A percentile compares a stretch with the other conserved stretches of the same genome.
These are phyloP conservation scores for Cystobasidium tubakii DNA, from an alignment of 768 basidiomycete genomes.

Conservation along the genomic window DNA sequence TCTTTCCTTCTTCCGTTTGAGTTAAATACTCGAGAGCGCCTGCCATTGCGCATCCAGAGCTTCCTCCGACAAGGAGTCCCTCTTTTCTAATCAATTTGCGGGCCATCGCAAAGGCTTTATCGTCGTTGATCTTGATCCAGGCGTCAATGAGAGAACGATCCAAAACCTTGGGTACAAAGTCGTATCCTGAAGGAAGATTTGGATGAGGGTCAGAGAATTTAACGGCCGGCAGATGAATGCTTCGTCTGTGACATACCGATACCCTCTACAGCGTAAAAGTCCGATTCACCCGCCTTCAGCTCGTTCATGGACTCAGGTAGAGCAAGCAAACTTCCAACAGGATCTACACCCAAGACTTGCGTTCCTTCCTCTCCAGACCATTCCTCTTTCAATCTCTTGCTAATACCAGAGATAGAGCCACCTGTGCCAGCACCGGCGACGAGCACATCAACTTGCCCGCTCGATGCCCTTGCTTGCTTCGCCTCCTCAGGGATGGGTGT, in stretches of 20 bases:
- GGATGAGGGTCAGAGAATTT: too few species aligned
- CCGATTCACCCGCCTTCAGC: slow-evolving; percentile 52
- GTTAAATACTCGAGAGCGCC: slow-evolving; percentile 73
- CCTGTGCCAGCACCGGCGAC: slow-evolving; percentile 89
- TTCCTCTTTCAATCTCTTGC: slow-evolving; percentile 73
- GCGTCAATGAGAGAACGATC: slow-evolving; percentile 63
- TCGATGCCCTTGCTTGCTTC: slow-evolving; percentile 53
- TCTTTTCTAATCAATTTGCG: slow-evolving; percentile 71
- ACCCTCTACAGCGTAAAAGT: slow-evolving; percentile 78
- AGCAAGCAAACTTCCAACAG: slow-evolving; percentile 87
- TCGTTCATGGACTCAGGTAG: slow-evolving; percentile 62
- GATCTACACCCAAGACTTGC: slow-evolving; percentile 76
- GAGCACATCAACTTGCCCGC: slow-evolving; percentile 70
- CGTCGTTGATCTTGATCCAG: slow-evolving; percentile 74
- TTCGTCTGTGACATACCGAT: slow-evolving; percentile 58
- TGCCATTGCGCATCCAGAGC: slow-evolving; percentile 76
- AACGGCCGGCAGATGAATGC: too few species aligned
- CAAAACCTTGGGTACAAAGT: slow-evolving; percentile 67
- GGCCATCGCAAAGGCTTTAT: slow-evolving; percentile 71
- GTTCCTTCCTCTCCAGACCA: slow-evolving; percentile 59
- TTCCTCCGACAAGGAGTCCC: slow-evolving; percentile 87
- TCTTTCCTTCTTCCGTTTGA: slow-evolving; percentile 59
- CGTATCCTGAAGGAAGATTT: background rate
- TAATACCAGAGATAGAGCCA: slow-evolving; percentile 84
- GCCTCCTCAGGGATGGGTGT: background rate